Base-by-base conservation (phyloP, 495 filamentous ascomycete species). In the Daldinia decipiens region DNA sequence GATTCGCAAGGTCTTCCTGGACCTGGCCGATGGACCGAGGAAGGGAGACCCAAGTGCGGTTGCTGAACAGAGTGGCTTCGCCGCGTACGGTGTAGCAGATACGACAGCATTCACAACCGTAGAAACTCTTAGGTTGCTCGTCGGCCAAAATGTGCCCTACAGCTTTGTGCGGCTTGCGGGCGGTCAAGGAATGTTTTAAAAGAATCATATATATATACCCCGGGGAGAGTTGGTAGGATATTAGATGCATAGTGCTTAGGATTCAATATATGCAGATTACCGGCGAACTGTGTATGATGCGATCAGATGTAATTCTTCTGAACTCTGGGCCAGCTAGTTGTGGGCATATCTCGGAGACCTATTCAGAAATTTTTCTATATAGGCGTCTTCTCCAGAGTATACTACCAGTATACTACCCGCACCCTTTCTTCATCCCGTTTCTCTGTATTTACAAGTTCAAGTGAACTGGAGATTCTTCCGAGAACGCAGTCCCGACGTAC, bases 71-170 rank as follows among this genome's bases (percentile, higher is more conserved):
- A 86, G 86, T 52, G 92, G 92, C 4, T 94, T 92, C 85, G 91
- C 89, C 38, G 90, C 90, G 9, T 94, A 94, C 78, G 91, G 91
- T 2, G 87, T 89, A 36, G 90, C 89, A 26, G 92, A 94, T 72
- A 90, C 93, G 31, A 90, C 87, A 74, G 91, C 91, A 0, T 94
- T 92, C 80, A 93, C 91, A 11, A 93, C 91, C 19, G 92, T 93
- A 15, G 91, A 93, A 78, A 94, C 90, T 36, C 79, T 94, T 9
- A 82, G 92, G 51, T 72, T 94, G 68, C 82, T 95, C 8, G 91
- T 94, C 8, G 92, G 92, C 15, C 90, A 93, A 82, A 94, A 94
- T 76, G 92, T 95, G 38, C 90, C 91, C 27, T 94, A 92, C 81
- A 92, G 92, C 79, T 95, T 95, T 81, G 92, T 94, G 38, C 78